phyloP scores from a whole-genome alignment of 1,284 basidiomycete species.

The Earliella scabrosa region DNA sequence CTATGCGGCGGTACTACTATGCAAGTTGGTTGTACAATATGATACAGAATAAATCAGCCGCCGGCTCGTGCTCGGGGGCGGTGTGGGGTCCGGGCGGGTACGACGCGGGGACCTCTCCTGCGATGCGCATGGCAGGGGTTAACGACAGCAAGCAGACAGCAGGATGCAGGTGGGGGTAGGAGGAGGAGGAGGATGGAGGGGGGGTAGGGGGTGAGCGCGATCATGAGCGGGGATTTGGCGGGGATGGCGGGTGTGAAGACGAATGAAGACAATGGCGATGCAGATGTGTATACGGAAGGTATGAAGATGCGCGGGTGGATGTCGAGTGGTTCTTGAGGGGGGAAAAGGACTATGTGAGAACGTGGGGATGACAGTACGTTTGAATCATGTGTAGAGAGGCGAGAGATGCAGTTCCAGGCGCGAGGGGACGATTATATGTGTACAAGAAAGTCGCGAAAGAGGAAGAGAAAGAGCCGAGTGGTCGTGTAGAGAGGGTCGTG shows the following conservation, averaged over 20 bases:
- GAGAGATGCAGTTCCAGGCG: not conserved
- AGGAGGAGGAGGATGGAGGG: not conserved
- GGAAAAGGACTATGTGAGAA: not conserved
- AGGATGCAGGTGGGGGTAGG: not conserved
- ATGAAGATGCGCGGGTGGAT: too few species aligned
- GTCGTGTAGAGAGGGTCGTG: too few species aligned
- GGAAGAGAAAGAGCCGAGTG: not conserved
- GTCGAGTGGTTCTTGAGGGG: too few species aligned
- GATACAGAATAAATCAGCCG: constrained; percentile 22
- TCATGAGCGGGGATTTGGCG: too few species aligned
- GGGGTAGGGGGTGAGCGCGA: not conserved
- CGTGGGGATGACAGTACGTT: not conserved
- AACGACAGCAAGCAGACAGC: constrained; percentile 4
- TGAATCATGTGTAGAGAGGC: too few species aligned
- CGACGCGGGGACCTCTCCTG: constrained; percentile 2
- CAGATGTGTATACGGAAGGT: too few species aligned
- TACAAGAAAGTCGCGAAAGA: not conserved
- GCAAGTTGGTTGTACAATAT: too few species aligned
- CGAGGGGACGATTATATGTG: not conserved
- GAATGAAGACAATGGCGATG: too few species aligned
- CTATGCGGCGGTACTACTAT: constrained; percentile 1
- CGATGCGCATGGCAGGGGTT: not conserved
- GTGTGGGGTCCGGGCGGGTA: not conserved
- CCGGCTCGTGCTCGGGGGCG: constrained; percentile 1
- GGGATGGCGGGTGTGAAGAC: too few species aligned